A percentile compares a stretch with the other conserved stretches of the same genome.
phyloP scores from a whole-genome alignment of 2,329 filamentous ascomycete species.

The Trichoderma atrobrunneum region DNA sequence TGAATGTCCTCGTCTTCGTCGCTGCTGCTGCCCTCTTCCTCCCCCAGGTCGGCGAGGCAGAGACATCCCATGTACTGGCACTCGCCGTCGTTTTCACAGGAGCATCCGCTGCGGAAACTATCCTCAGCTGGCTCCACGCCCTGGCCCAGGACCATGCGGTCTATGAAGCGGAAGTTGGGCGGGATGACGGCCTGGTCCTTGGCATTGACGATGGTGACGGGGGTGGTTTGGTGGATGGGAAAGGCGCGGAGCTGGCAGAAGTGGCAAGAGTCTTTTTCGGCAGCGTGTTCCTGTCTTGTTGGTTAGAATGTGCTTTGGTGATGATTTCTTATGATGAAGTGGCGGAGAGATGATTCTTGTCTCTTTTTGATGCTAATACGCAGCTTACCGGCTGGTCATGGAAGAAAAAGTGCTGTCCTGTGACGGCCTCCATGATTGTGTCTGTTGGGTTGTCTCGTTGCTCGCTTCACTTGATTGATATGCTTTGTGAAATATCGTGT shows the following conservation, averaged over 20 bases:
- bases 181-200: slow-evolving; percentile 57
- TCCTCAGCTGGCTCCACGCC: slow-evolving; percentile 59
- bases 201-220: slow-evolving; percentile 64
- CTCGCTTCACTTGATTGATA: not conserved
- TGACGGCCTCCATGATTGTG: slow-evolving; percentile 50
- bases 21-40: slow-evolving; percentile 47
- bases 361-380: too few relatives aligned
- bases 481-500: not conserved
- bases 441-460: too few relatives aligned
- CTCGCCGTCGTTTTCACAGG: slow-evolving; percentile 58
- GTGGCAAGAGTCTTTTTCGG: slow-evolving; percentile 50
- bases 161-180: slow-evolving; percentile 66
- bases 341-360: not conserved
- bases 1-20: slow-evolving; percentile 25
- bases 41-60: slow-evolving; percentile 64
- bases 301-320: not conserved
- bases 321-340: not conserved
- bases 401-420: slow-evolving; percentile 48
- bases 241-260: slow-evolving; percentile 61
- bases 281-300: slow-evolving; percentile 23
- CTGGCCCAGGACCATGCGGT: slow-evolving; percentile 55
- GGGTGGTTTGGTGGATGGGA: slow-evolving; percentile 44
- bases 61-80: slow-evolving; percentile 67
- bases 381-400: slow-evolving; percentile 39
- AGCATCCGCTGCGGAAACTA: slow-evolving; percentile 67